Conservation (phyloP, 257 asterid species). For the Vinca minor region DNA sequence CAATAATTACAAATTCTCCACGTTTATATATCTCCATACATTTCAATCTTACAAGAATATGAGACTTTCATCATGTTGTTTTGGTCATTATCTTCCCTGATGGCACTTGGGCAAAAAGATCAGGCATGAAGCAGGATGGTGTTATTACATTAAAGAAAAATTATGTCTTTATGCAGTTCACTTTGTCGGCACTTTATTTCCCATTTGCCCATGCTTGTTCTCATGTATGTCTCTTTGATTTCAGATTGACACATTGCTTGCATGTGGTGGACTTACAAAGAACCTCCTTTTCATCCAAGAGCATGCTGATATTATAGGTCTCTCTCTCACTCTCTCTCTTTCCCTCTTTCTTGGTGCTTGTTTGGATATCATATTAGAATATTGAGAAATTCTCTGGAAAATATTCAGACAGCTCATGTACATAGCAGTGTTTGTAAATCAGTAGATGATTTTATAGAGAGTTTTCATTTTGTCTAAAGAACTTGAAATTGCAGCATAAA, state of each 20-base stretch:
- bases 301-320: constrained; percentile 88
- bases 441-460: neutral
- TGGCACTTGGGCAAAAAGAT: neutral
- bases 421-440: neutral
- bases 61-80: neutral
- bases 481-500: neutral
- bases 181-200: neutral
- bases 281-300: constrained; percentile 77
- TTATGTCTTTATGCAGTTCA: neutral
- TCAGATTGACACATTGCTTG: constrained; percentile 88
- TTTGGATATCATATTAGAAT: constrained; percentile 11
- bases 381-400: too few species aligned
- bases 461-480: neutral
- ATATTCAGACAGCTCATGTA: too few species aligned
- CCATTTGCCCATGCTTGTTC: neutral
- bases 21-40: neutral
- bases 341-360: neutral
- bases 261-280: constrained; percentile 90
- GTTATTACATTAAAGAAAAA: neutral
- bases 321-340: constrained; percentile 27
- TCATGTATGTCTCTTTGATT: constrained; percentile 15
- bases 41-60: neutral
- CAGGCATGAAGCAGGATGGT: neutral
- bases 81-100: neutral
- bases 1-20: neutral